phyloP scores from a whole-genome alignment of 2,329 filamentous ascomycete species.

The Achaetomium macrosporum region DNA sequence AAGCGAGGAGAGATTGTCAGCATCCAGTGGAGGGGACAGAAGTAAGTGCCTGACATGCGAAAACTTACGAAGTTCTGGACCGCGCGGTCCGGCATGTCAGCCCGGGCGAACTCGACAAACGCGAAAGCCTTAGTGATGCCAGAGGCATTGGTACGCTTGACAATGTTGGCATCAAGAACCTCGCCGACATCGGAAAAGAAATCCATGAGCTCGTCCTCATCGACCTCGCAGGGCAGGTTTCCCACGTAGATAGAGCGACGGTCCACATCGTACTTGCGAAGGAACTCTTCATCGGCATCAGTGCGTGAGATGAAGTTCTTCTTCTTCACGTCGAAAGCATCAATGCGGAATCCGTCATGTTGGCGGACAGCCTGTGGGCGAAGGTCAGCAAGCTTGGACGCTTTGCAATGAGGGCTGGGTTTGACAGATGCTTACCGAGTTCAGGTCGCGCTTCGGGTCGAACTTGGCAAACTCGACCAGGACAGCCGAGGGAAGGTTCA shows the following conservation, averaged over 20 bases:
- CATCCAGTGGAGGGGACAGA: background rate
- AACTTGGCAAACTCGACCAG: constrained; percentile 47
- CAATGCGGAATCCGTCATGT: constrained; percentile 15
- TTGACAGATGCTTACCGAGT: constrained; percentile 35
- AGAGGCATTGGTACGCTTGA: constrained; percentile 18
- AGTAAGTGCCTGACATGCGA: background rate
- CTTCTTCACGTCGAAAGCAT: constrained; percentile 28
- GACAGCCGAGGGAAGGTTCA: constrained; percentile 35
- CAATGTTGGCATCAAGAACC: constrained; percentile 30
- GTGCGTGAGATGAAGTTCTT: constrained; percentile 6
- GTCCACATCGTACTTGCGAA: constrained; percentile 38
- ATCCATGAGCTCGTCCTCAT: constrained; percentile 32
- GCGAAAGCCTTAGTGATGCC: constrained; percentile 10
- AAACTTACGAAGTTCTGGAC: constrained; percentile 15
- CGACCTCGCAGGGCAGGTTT: constrained; percentile 36
- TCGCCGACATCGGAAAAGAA: constrained; percentile 36
- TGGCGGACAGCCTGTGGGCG: constrained; percentile 11
- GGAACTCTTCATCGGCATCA: constrained; percentile 20
- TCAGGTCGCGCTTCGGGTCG: constrained; percentile 45
- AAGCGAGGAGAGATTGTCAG: constrained; percentile 4
- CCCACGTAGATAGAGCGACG: constrained; percentile 44
- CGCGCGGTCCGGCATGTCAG: constrained; percentile 12
- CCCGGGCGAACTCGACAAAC: constrained; percentile 21
- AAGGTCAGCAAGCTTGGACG: constrained; percentile 1
- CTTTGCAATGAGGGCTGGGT: background rate